Evolutionary conservation across 805 yeast genomes (phyloP), one percentile per base, ranked within the genome.

Genomic region (Yamadazyma takamatsuzukensis): DNA sequence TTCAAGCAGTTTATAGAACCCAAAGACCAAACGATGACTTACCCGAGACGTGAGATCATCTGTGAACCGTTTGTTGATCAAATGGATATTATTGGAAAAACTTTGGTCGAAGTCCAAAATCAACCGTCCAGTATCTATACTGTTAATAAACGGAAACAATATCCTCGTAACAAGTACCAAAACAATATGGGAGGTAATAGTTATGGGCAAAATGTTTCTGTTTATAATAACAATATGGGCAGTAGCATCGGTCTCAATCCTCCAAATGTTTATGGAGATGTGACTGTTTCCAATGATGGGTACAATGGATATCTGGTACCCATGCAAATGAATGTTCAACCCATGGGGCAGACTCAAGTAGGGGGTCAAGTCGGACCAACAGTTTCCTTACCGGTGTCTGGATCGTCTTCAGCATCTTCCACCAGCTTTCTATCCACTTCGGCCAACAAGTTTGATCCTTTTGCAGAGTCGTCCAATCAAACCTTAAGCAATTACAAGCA

Each of bases 61-160:
- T 33, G 45, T 24, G 65, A 57, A 44, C 52, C 67, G 32, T 64
- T 64, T 47, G 54, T 49, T 15, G 41, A 44, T 39, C 70, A 64
- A 40, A 25, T 53, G 29, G 68, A 61, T 26, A 27, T 49, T 19
- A 53, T 64, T 27, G 59, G 56, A 27, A 58, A 50, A 37, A 49
- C 54, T 18, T 39, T 51, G 40, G 45, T 58, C 31, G 70, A 63
- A 37, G 47, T 47, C 16, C 59, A 59, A 36, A 49, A 50, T 42
- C 65, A 59, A 41, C 67, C 68, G 5, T 25, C 38, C 11, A 30
- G 18, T 15, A 15, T 33, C 15, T 37, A 37, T 15, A 29, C 30
- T 2, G n/a, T n/a, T n/a, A 25, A 12, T 25, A 37, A 37, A 18
- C 26, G 40, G 15, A 30, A 22, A 12, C 18, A 26, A n/a, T 13